phyloP scores from a whole-genome alignment of 2,329 filamentous ascomycete species.

The Metarhizium guizhouense region DNA sequence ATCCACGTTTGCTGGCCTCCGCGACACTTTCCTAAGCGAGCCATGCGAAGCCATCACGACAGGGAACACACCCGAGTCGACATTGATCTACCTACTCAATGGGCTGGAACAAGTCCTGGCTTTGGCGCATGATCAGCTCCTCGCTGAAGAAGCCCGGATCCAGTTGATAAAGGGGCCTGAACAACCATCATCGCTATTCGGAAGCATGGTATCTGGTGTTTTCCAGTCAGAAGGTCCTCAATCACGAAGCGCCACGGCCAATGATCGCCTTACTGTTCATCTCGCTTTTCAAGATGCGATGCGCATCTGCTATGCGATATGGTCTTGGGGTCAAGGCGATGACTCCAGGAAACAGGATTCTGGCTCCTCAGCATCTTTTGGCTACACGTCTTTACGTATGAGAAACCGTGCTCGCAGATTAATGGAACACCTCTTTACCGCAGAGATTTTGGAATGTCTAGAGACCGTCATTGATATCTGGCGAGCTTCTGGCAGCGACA shows the following conservation, averaged over 20 bases:
- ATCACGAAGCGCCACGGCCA: conserved; percentile 76
- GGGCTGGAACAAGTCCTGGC: conserved; percentile 87
- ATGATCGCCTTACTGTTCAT: conserved; percentile 84
- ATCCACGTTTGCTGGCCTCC: conserved; percentile 61
- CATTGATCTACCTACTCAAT: conserved; percentile 78
- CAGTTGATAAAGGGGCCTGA: conserved; percentile 69
- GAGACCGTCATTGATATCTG: conserved; percentile 86
- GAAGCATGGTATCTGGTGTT: conserved; percentile 87
- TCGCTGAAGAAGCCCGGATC: conserved; percentile 64
- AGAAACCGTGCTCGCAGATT: conserved; percentile 80
- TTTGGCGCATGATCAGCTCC: conserved; percentile 72
- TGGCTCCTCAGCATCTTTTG: conserved; percentile 70
- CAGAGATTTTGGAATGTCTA: conserved; percentile 85
- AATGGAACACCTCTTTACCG: conserved; percentile 85
- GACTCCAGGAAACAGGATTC: conserved; percentile 52
- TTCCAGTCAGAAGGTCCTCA: conserved; percentile 73
- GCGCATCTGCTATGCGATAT: conserved; percentile 84
- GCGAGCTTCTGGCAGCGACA: conserved; percentile 44
- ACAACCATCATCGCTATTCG: conserved; percentile 80
- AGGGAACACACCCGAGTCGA: conserved; percentile 50
- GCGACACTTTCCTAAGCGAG: conserved; percentile 45
- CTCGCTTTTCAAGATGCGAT: conserved; percentile 97
- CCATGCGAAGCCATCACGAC: not conserved
- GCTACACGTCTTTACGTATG: conserved; percentile 84
- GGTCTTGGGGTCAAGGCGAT: conserved; percentile 76